Base-by-base conservation (phyloP, 1,284 basidiomycete species). In the Trichosporon faecale region DNA sequence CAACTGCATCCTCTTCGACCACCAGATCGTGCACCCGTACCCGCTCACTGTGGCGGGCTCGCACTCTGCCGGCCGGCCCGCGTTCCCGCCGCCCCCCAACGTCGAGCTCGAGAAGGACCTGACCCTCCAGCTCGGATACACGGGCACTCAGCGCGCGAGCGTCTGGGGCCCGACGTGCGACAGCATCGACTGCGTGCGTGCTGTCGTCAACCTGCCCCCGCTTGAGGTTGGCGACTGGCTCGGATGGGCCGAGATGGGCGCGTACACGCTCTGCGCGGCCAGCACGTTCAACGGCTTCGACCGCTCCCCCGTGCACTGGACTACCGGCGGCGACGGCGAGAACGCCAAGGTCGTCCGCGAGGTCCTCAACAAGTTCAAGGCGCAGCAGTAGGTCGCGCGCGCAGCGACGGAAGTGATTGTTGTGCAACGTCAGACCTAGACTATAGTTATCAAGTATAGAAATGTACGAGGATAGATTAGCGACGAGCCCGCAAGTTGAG, bases 1-100 rank as follows among this genome's bases (percentile, higher is more conserved):
- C 88, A 98, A 99, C 88, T 95, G 93, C 84, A 92, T 94, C 84
- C 86, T 96, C 80, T 96, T 95, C 83, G 94, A 96, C 84, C 94
- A 95, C 84, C 92, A 94, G 80, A 88, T 90, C 71, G 91, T 99
- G 21, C 88, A 91, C 78, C 94, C 94, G 52, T 90, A 92, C 82
- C 91, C 94, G 31, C 86, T 95, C 66, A 88, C 88, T 21, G 76
- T 85, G 60, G 74, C 74, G 16, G 78, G 80, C 65, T 68, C 75
- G 11, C 73, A 76, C 14, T 74, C 79, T 11, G 67, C 73, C 33
- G 76, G 83, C 52, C 72, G 75, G 63, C 72, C 80, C 71, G 75
- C 79, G 16, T 84, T 83, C 76, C 84, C 80, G 49, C 83, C 75
- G 55, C 84, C 80, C 2, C 82, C 83, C 65, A 85, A 82, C 75